Base-by-base conservation (phyloP, 108 stramenopile species). In the Fragilaria crotonensis region DNA sequence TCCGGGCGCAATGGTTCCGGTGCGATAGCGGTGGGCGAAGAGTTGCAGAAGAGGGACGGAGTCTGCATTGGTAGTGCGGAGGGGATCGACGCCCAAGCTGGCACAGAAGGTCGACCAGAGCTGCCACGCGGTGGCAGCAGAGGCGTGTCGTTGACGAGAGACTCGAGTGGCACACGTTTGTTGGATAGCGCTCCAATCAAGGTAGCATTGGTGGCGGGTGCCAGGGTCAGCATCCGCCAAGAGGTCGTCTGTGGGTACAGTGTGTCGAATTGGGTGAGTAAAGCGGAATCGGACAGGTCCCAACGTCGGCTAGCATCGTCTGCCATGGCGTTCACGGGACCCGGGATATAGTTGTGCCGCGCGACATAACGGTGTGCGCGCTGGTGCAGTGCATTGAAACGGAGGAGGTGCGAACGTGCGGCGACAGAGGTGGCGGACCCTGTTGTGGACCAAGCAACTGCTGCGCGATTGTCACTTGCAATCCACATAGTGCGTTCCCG, bases 341-440 rank as follows among this genome's bases (percentile, higher is more conserved):
- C n/a, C n/a, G n/a, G n/a, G n/a, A 73, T 23, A 45, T 60, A 69
- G 30, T 63, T 41, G 29, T 47, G 51, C 2, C n/a, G 62, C 14
- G 62, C 27, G 11, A 74, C 52, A 30, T 68, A 74, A 21, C 67
- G 67, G 58, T 54, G 45, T 22, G 50, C 27, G 0, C 71, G 60
- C 52, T 73, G 76, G 55, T 76, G 69, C 2, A 67, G 27, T 20
- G 61, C 28, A 14, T 49, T 54, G 18, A 67, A 49, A 21, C 74
- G 72, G 17, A 80, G 69, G 26, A 80, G 75, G 45, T 64, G 73
- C 2, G 68, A 64, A 0, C 68, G 71, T 0, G 57, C 57, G 1
- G 55, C 45, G 25, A 44, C 27, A 1, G 73, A 64, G 30, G 70
- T 60, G 27, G 61, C 63, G 33, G 57, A 52, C 5, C 74, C 77